These are phyloP conservation scores for Smallanthus sonchifolius DNA, from an alignment of 129 eudicot genomes.

Conservation along the genomic window DNA sequence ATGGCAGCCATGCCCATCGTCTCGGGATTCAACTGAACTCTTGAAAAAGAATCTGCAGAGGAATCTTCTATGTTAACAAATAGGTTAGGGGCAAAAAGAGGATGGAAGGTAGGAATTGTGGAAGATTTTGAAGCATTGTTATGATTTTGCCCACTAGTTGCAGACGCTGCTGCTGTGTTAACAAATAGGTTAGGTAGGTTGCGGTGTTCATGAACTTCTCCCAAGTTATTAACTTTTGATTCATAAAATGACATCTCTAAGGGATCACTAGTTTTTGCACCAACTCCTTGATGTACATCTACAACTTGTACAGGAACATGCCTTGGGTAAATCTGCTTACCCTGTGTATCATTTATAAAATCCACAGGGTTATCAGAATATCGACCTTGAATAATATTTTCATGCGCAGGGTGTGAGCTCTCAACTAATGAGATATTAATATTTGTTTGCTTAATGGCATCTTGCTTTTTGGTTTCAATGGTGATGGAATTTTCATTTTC, in stretches of 20 bases:
- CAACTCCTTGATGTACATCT: slow-evolving; percentile 54
- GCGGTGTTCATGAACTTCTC: slow-evolving; percentile 30
- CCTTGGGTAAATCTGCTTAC: slow-evolving; percentile 52
- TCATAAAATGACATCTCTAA: slow-evolving; percentile 40
- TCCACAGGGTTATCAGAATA: slow-evolving; percentile 22
- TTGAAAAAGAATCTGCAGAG: slow-evolving; percentile 33
- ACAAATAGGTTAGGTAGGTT: slow-evolving; percentile 3
- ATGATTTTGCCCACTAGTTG: slow-evolving; percentile 31
- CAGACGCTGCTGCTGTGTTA: slow-evolving; percentile 45
- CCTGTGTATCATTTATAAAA: slow-evolving; percentile 30
- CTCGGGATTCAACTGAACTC: slow-evolving; percentile 27
- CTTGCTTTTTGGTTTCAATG: slow-evolving; percentile 39
- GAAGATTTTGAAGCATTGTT: neutral
- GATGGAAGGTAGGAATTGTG: slow-evolving; percentile 32
- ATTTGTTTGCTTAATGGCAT: slow-evolving; percentile 32
- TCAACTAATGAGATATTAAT: slow-evolving; percentile 27
- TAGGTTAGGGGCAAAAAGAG: slow-evolving; percentile 62
- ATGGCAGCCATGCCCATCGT: slow-evolving; percentile 71
- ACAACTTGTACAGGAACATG: slow-evolving; percentile 92
- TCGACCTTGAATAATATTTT: slow-evolving; percentile 23
- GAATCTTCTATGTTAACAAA: slow-evolving; percentile 53
- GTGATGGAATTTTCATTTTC: slow-evolving; percentile 40
- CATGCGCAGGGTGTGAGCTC: slow-evolving; percentile 20
- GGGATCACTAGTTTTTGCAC: slow-evolving; percentile 23
- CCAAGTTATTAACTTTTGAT: slow-evolving; percentile 33